Evolutionary conservation across 306 rosid species (phyloP).

Genomic region (Fagus crenata): DNA sequence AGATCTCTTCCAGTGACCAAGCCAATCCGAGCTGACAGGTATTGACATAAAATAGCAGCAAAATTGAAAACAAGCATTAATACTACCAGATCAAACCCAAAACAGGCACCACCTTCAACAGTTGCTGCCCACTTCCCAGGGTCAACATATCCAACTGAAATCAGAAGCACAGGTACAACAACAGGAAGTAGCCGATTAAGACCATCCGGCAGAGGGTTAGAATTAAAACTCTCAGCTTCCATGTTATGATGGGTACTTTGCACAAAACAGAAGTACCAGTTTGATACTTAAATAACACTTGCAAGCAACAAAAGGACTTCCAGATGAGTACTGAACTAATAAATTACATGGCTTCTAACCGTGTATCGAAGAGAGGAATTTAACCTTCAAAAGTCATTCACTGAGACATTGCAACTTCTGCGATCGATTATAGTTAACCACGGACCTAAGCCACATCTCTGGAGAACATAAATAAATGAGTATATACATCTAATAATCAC

Average conservation of each 20-base stretch:
- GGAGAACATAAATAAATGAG: background rate
- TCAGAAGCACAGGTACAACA: slow-evolving; percentile 64
- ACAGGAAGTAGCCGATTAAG: slow-evolving; percentile 59
- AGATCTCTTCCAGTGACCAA: slow-evolving; percentile 80
- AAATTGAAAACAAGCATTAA: slow-evolving; percentile 71
- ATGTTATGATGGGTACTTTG: slow-evolving; percentile 40
- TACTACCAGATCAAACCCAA: slow-evolving; percentile 71
- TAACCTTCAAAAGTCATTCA: background rate
- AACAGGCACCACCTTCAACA: slow-evolving; percentile 85
- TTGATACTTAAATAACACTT: slow-evolving; percentile 6
- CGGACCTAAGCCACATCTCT: slow-evolving; percentile 19
- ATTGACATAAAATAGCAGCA: slow-evolving; percentile 89
- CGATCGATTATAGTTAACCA: slow-evolving; percentile 14
- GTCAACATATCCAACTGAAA: slow-evolving; percentile 83
- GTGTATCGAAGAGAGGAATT: no score
- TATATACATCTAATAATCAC: no score
- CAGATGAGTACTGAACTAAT: no score
- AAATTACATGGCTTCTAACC: background rate
- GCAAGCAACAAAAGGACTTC: no score
- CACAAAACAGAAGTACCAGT: slow-evolving; percentile 25
- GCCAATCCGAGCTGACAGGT: slow-evolving; percentile 81
- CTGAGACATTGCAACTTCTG: slow-evolving; percentile 19
- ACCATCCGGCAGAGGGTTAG: slow-evolving; percentile 37
- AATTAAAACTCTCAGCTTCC: slow-evolving; percentile 46
- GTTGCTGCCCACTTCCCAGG: slow-evolving; percentile 96